Evolutionary conservation across 129 eudicot species (phyloP), one percentile per base, ranked within the genome.

Genomic region (Heracleum sosnowskyi): DNA sequence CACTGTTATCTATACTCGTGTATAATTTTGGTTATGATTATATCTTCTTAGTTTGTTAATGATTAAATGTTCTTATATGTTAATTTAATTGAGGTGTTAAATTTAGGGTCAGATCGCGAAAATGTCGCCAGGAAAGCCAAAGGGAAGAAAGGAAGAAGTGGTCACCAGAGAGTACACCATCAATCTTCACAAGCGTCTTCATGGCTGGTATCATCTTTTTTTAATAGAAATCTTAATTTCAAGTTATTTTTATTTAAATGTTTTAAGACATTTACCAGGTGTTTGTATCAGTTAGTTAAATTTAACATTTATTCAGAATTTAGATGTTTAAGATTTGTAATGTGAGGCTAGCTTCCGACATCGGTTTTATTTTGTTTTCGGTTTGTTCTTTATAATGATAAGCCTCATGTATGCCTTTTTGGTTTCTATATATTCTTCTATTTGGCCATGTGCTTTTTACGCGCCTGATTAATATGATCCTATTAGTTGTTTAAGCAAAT

Each of bases 171-270:
- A 69, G 73, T 69, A 69, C 44, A 69, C 42, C 3, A 69, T 69
- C 41, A 69, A 69, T 39, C 73, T 69, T 24, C 73, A 69, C 41
- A 69, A 69, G 41, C 73, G 73, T 12, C 73, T 69, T 34, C 73
- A 69, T 69, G 73, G 42, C 73, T 69, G 73, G 73, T 69, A 69
- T 4, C 18, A 4, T 53, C 5, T 53, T 53, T 53, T 53, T 0
- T 53, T 4, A 20, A 16, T 4, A 20, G 1, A 1, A 4, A 22
- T 53, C n/a, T n/a, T n/a, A n/a, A n/a, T 53, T 45, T 12, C 9
- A 44, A 44, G 3, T 11, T 2, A 12, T 11, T 13, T 45, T 15
- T 15, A 45, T 45, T 45, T 45, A 11, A 12, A 12, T 45, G 20
- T 45, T 12, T 12, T 45, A 5, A 45, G 51, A 45, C 18, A 12